These are phyloP conservation scores for Candida glucosophila DNA, from an alignment of 1,139 yeast genomes.

Conservation along the genomic window DNA sequence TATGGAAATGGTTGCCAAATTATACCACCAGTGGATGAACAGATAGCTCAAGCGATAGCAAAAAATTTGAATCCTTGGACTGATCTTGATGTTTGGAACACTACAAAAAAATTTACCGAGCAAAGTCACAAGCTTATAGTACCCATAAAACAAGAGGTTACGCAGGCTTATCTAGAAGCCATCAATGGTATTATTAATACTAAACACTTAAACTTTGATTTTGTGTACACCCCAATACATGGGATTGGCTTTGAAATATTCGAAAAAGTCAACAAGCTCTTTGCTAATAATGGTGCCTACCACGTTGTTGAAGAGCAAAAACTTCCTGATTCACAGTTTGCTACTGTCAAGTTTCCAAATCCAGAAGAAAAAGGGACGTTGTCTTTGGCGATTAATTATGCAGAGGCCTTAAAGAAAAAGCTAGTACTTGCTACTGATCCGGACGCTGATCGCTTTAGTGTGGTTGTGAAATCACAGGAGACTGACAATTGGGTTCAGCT, in stretches of 20 bases:
- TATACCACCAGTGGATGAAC: slow-evolving; percentile 80
- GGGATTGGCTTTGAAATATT: slow-evolving; percentile 73
- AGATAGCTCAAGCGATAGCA: slow-evolving; percentile 59
- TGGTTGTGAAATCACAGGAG: slow-evolving; percentile 43
- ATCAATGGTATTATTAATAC: slow-evolving; percentile 20
- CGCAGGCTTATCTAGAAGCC: slow-evolving; percentile 24
- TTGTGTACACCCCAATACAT: slow-evolving; percentile 91
- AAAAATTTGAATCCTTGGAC: slow-evolving; percentile 56
- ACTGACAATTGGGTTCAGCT: slow-evolving; percentile 61
- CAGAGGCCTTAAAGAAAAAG: slow-evolving; percentile 34
- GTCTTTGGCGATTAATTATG: slow-evolving; percentile 54
- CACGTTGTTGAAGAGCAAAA: slow-evolving; percentile 49
- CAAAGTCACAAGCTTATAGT: slow-evolving; percentile 16
- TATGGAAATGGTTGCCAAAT: slow-evolving; percentile 93
- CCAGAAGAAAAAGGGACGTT: slow-evolving; percentile 95
- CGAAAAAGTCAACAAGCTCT: slow-evolving; percentile 18
- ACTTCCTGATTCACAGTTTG: slow-evolving; percentile 73
- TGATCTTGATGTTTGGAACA: slow-evolving; percentile 38
- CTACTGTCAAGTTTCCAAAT: slow-evolving; percentile 84
- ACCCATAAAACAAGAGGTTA: slow-evolving; percentile 22
- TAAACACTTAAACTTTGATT: slow-evolving; percentile 23
- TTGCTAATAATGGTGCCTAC: slow-evolving; percentile 16
- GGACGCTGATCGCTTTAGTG: slow-evolving; percentile 90
- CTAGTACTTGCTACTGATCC: slow-evolving; percentile 89
- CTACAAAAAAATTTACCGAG: slow-evolving; percentile 20